These are phyloP conservation scores for Amanita molliuscula DNA, from an alignment of 768 basidiomycete species.

Conservation along the genomic window DNA sequence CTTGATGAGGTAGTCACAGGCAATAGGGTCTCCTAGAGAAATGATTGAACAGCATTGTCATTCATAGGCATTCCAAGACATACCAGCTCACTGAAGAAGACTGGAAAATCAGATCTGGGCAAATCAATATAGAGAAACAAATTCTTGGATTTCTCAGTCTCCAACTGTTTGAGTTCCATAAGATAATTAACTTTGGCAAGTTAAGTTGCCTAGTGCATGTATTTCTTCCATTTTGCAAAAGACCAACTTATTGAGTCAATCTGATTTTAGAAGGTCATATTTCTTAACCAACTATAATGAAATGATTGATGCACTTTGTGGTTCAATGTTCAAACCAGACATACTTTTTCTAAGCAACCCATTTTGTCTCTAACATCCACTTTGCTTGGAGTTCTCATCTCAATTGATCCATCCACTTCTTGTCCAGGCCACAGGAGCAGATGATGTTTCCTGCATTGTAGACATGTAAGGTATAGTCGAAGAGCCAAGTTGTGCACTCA, in stretches of 20 bases:
- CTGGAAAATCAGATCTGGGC: too few relatives aligned
- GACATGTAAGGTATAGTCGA: background rate
- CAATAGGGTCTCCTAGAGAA: too few relatives aligned
- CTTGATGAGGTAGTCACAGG: too few relatives aligned
- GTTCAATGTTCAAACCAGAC: constrained; percentile 10
- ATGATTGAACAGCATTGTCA: too few relatives aligned
- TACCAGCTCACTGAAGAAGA: too few relatives aligned
- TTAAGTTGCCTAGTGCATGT: too few relatives aligned
- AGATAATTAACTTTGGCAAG: too few relatives aligned
- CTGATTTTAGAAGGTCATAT: constrained; percentile 86
- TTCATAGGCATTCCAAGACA: too few relatives aligned
- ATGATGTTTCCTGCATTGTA: constrained; percentile 79
- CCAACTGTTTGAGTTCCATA: too few relatives aligned
- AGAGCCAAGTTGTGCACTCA: constrained; percentile 14
- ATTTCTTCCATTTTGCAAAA: too few relatives aligned
- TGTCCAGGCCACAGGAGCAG: constrained; percentile 72
- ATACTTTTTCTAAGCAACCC: constrained; percentile 87
- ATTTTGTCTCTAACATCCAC: constrained; percentile 77
- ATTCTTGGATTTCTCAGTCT: too few relatives aligned
- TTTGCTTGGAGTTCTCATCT: constrained; percentile 85
- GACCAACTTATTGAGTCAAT: constrained; percentile 98
- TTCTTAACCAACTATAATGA: constrained; percentile 74
- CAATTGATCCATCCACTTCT: constrained; percentile 78
- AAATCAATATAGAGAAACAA: too few relatives aligned
- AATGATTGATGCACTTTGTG: constrained; percentile 17